Evolutionary conservation across 306 rosid genomes (phyloP).

Genomic region (Pyrus betulifolia): DNA sequence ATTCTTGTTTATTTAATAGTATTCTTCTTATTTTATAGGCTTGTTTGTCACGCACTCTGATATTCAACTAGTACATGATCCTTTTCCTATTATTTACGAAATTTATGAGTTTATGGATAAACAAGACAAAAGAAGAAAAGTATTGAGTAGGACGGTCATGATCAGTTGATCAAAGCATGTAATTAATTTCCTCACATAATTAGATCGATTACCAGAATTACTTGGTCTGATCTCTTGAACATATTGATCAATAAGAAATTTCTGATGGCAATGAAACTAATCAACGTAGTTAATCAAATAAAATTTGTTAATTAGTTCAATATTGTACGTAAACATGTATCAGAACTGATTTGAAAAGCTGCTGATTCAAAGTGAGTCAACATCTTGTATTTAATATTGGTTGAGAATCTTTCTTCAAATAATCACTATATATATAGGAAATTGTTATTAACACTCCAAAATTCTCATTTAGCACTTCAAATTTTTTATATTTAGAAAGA

Average conservation of each 20-base stretch:
- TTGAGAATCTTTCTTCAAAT: too few species aligned
- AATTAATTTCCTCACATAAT: not conserved
- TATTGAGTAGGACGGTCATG: not conserved
- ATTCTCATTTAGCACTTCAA: too few species aligned
- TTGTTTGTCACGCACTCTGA: too few species aligned
- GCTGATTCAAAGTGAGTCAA: not conserved
- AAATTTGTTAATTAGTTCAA: too few species aligned
- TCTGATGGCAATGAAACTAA: not conserved
- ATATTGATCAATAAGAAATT: not conserved
- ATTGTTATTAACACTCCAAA: too few species aligned
- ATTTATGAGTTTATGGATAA: not conserved
- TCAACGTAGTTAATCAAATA: not conserved
- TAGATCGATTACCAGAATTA: not conserved
- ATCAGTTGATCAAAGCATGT: not conserved
- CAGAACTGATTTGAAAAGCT: not conserved
- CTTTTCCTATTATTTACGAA: not conserved
- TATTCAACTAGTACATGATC: not conserved
- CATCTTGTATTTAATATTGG: not conserved
- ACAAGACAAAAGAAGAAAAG: not conserved
- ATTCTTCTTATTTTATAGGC: too few species aligned
- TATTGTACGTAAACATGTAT: not conserved
- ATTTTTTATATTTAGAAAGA: too few species aligned
- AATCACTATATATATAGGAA: too few species aligned
- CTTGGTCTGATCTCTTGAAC: not conserved
- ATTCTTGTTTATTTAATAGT: too few species aligned